phyloP scores from a whole-genome alignment of 768 basidiomycete species.

The Chalciporus sphaerocephalus region DNA sequence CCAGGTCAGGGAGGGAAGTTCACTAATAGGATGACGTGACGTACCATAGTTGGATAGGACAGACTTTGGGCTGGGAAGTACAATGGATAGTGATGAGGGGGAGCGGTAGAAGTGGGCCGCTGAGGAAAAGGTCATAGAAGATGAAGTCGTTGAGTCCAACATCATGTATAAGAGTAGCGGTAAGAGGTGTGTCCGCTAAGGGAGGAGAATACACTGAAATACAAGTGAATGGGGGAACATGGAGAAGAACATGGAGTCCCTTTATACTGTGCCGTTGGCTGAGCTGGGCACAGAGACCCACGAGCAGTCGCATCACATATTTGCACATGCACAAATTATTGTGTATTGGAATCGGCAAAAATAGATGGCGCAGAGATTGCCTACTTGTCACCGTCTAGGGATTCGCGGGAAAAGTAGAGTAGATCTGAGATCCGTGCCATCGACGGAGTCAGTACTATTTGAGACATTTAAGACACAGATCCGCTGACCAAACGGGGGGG shows the following conservation, averaged over 20 bases:
- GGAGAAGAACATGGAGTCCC: slow-evolving; percentile 15
- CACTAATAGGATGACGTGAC: background rate
- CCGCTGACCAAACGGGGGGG: slow-evolving; percentile 22
- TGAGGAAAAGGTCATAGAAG: slow-evolving; percentile 28
- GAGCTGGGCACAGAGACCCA: slow-evolving; percentile 21
- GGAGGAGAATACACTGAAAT: slow-evolving; percentile 5
- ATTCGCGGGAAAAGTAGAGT: slow-evolving; percentile 32
- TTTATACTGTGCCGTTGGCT: slow-evolving; percentile 31
- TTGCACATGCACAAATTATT: slow-evolving; percentile 25
- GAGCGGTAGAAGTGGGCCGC: slow-evolving; percentile 33
- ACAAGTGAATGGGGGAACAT: slow-evolving; percentile 14
- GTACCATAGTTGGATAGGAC: slow-evolving; percentile 29
- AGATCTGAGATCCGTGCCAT: slow-evolving; percentile 32
- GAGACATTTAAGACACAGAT: slow-evolving; percentile 34
- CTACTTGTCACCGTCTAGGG: slow-evolving; percentile 28
- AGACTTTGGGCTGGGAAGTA: slow-evolving; percentile 27
- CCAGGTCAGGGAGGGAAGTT: background rate
- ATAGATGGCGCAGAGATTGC: slow-evolving; percentile 32
- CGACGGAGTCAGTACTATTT: slow-evolving; percentile 24
- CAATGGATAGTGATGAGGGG: slow-evolving; percentile 29
- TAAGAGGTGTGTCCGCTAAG: background rate
- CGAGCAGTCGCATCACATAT: slow-evolving; percentile 20
- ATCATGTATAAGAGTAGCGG: slow-evolving; percentile 13
- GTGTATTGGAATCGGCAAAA: slow-evolving; percentile 26
- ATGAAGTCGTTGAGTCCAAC: slow-evolving; percentile 31